A percentile compares a stretch with the other conserved stretches of the same genome.
phyloP scores from a whole-genome alignment of 306 rosid species.

The Bauhinia variegata region DNA sequence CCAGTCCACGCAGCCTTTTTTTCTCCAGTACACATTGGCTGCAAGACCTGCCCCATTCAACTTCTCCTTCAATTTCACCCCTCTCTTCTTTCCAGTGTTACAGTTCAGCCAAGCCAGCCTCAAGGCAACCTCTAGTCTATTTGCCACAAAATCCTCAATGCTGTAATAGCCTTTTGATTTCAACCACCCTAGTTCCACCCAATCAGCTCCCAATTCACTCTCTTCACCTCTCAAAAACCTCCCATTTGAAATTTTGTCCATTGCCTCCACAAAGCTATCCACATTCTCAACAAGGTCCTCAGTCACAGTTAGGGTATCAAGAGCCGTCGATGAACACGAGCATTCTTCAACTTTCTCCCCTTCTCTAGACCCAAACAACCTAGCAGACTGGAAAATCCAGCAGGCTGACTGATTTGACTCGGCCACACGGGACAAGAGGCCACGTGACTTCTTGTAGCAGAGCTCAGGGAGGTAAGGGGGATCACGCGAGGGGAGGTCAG shows the following conservation, averaged over 20 bases:
- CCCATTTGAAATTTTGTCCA: conserved; percentile 70
- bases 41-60: conserved; percentile 48
- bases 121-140: conserved; percentile 77
- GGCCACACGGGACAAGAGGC: conserved; percentile 65
- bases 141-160: conserved; percentile 73
- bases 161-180: conserved; percentile 79
- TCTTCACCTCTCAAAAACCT: conserved; percentile 76
- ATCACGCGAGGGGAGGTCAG: conserved; percentile 64
- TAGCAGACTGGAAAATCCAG: conserved; percentile 43
- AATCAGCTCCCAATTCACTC: conserved; percentile 63
- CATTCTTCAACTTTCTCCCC: conserved; percentile 59
- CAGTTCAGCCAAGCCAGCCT: conserved; percentile 78
- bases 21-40: conserved; percentile 82
- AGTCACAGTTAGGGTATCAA: conserved; percentile 56
- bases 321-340: conserved; percentile 50
- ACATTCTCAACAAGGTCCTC: conserved; percentile 56
- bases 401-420: conserved; percentile 44
- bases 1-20: conserved; percentile 89
- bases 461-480: conserved; percentile 61
- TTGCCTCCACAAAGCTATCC: conserved; percentile 58
- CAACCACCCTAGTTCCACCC: conserved; percentile 84
- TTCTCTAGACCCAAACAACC: conserved; percentile 63
- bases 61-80: conserved; percentile 85
- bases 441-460: conserved; percentile 74
- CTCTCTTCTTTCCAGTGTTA: conserved; percentile 63